phyloP scores from a whole-genome alignment of 2,329 filamentous ascomycete genomes.

The Lizonia empirigonia region DNA sequence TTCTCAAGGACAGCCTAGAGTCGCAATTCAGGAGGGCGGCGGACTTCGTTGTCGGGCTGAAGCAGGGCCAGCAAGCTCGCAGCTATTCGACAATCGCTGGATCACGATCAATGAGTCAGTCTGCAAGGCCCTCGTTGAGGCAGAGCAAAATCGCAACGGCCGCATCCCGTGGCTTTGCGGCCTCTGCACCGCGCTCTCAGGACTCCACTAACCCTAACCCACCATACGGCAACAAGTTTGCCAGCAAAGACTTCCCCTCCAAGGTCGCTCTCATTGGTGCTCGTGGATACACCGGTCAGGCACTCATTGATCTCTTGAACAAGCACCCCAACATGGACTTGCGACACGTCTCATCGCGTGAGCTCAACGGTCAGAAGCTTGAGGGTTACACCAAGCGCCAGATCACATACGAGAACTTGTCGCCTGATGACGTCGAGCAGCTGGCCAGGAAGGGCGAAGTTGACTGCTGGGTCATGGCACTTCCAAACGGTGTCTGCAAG shows the following conservation, averaged over 20 bases:
- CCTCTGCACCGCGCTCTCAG: constrained; percentile 50
- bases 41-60: constrained; percentile 67
- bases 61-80: constrained; percentile 67
- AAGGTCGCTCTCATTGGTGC: constrained; percentile 88
- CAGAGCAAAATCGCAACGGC: constrained; percentile 42
- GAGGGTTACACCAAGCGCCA: constrained; percentile 90
- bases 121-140: constrained; percentile 35
- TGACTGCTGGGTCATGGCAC: constrained; percentile 97
- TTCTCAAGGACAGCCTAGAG: constrained; percentile 90
- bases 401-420: constrained; percentile 90
- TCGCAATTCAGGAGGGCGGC: constrained; percentile 81
- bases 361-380: constrained; percentile 84
- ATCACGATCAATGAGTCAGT: constrained; percentile 41
- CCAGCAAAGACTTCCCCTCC: constrained; percentile 77
- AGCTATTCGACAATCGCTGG: constrained; percentile 63
- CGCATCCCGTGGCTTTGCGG: constrained; percentile 60
- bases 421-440: constrained; percentile 80
- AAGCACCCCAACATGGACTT: constrained; percentile 89
- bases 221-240: constrained; percentile 85
- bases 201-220: constrained; percentile 83
- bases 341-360: constrained; percentile 88
- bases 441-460: constrained; percentile 85
- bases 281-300: constrained; percentile 92
- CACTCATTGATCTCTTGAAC: constrained; percentile 85
- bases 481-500: constrained; percentile 93